A percentile compares a stretch with the other conserved stretches of the same genome.
Conservation (phyloP, 1,284 basidiomycete genomes). For the Cryptococcus jaspeensis region DNA sequence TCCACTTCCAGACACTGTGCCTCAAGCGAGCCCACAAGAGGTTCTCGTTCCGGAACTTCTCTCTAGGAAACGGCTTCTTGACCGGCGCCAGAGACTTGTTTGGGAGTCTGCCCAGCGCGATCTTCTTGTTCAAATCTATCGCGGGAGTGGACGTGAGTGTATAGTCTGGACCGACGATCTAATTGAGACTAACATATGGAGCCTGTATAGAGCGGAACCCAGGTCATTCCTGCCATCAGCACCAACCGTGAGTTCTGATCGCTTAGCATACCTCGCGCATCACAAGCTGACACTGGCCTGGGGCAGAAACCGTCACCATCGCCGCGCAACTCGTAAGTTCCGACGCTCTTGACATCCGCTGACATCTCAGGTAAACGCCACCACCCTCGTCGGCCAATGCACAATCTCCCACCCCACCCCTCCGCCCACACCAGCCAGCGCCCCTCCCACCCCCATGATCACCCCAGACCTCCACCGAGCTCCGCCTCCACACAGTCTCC, state of each 20-base stretch:
- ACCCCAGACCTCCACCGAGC: constrained; percentile 7
- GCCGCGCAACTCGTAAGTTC: constrained; percentile 81
- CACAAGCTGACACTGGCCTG: neutral
- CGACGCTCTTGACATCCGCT: neutral
- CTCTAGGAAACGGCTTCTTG: constrained; percentile 85
- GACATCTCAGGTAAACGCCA: constrained; percentile 65
- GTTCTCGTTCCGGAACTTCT: constrained; percentile 71
- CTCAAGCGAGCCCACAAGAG: constrained; percentile 85
- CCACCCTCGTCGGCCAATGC: constrained; percentile 86
- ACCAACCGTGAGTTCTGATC: constrained; percentile 66
- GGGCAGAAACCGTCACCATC: constrained; percentile 76
- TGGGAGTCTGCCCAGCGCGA: constrained; percentile 85
- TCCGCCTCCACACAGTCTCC: constrained; percentile 26
- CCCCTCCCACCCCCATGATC: constrained; percentile 15
- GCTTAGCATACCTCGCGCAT: too few relatives aligned
- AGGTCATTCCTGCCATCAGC: constrained; percentile 79
- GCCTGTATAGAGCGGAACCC: constrained; percentile 25
- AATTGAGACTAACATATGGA: neutral
- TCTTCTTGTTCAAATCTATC: constrained; percentile 91
- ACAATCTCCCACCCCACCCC: constrained; percentile 90
- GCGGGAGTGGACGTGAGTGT: constrained; percentile 59
- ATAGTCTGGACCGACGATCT: neutral
- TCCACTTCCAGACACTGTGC: constrained; percentile 84
- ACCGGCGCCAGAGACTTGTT: constrained; percentile 83
- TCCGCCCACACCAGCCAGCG: constrained; percentile 14